Conservation (phyloP, 2,329 filamentous ascomycete genomes). For the Chaetothyriales sp. region DNA sequence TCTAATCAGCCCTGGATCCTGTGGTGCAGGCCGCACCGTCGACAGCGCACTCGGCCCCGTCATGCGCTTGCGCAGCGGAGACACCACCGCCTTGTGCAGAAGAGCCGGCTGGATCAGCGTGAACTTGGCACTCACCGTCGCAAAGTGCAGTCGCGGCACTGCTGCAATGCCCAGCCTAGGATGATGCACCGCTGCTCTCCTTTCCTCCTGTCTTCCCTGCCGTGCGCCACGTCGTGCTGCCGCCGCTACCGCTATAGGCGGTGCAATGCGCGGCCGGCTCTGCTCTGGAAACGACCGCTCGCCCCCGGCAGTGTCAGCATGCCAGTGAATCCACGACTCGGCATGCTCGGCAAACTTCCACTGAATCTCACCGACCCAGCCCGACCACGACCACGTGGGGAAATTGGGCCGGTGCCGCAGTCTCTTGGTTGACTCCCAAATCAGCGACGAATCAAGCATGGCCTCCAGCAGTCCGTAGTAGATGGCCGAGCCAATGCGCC, state of each 20-base stretch:
- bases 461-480: constrained; percentile 15
- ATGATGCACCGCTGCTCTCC: neutral
- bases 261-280: constrained; percentile 8
- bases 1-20: constrained; percentile 17
- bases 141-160: constrained; percentile 15
- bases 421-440: constrained; percentile 18
- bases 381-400: constrained; percentile 18
- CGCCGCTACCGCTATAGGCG: constrained; percentile 8
- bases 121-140: constrained; percentile 13
- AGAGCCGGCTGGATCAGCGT: constrained; percentile 11
- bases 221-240: neutral
- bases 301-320: constrained; percentile 2
- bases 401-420: constrained; percentile 12
- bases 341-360: constrained; percentile 17
- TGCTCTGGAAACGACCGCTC: constrained; percentile 14
- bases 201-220: neutral
- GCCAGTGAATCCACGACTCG: constrained; percentile 18
- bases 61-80: constrained; percentile 17
- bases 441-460: constrained; percentile 17
- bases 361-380: constrained; percentile 18
- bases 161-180: neutral
- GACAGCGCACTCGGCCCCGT: constrained; percentile 18
- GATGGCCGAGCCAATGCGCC: constrained; percentile 13
- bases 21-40: constrained; percentile 16
- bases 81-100: constrained; percentile 16